Base-by-base conservation (phyloP, 805 yeast genomes). In the Yamadazyma akitaensis region DNA sequence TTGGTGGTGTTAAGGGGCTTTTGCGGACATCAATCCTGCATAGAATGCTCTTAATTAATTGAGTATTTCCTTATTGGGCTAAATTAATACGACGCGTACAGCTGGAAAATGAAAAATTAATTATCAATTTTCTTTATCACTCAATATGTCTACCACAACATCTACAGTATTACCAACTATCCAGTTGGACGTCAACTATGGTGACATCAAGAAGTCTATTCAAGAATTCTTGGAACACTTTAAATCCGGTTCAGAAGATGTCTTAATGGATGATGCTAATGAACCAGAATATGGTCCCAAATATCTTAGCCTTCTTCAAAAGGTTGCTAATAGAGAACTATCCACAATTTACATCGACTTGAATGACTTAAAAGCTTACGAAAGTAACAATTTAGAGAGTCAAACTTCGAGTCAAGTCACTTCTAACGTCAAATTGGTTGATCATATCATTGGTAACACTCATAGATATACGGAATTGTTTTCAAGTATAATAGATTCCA, bases 251-350 rank as follows among this genome's bases (percentile, higher is more conserved):
- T 56, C 55, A 12, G 69, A 57, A 33, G 48, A 45, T 30, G 40
- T 31, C 3, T n/a, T 13, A 3, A 37, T 51, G 24, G 61, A 53
- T 12, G 57, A 51, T 25, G 57, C 57, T 14, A 31, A 18, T 25
- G 40, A 42, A 18, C 39, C 42, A 3, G 44, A 21, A n/a, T 34
- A 38, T n/a, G 58, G 59, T 8, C 46, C 53, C 6, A 94, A 94
- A 64, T 94, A 94, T 67, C 70, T 85, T 82, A 72, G 70, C 28
- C 54, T 85, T 5, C 70, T 94, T 39, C 96, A 89, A 60, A 72
- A 81, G 54, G 77, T 94, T 28, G 90, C 97, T 49, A 89, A 95
- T 64, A 80, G 99, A 59, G 90, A 91, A 54, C 51, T 73, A 25
- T 72, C 85, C 28, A 80, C 89, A 1, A 58, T 94, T 17, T 72